Evolutionary conservation across 2,329 filamentous ascomycete species (phyloP).

Genomic region (Didymella pinodella): DNA sequence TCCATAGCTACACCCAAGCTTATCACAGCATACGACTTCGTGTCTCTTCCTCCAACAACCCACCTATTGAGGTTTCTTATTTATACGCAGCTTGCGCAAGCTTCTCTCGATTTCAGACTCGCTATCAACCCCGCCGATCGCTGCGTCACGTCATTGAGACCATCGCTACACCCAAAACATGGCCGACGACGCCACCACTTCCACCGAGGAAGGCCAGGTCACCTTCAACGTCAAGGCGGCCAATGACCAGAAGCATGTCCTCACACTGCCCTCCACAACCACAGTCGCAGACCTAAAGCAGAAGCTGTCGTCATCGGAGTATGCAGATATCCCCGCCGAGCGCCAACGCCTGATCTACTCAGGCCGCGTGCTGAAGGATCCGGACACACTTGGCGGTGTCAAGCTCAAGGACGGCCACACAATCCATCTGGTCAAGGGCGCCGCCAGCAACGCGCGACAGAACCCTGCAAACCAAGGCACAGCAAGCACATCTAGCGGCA

Average conservation of each 20-base stretch:
- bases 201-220: slow-evolving; percentile 74
- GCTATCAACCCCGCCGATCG: slow-evolving; percentile 10
- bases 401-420: slow-evolving; percentile 98
- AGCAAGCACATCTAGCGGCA: slow-evolving; percentile 43
- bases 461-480: slow-evolving; percentile 61
- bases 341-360: slow-evolving; percentile 97
- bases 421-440: slow-evolving; percentile 95
- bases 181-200: slow-evolving; percentile 67
- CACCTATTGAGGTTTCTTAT: slow-evolving; percentile 13
- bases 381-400: slow-evolving; percentile 82
- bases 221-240: slow-evolving; percentile 99
- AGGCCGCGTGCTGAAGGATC: slow-evolving; percentile 94
- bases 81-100: slow-evolving; percentile 6
- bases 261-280: slow-evolving; percentile 80
- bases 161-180: slow-evolving; percentile 54
- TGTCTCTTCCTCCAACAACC: slow-evolving; percentile 9
- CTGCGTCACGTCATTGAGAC: slow-evolving; percentile 2
- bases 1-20: slow-evolving; percentile 35
- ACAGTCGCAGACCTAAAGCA: slow-evolving; percentile 87
- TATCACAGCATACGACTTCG: slow-evolving; percentile 6
- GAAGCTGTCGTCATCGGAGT: slow-evolving; percentile 81
- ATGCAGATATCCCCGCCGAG: slow-evolving; percentile 85
- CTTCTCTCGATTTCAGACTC: neutral
- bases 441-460: slow-evolving; percentile 79
- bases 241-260: slow-evolving; percentile 81